phyloP scores from a whole-genome alignment of 2,329 filamentous ascomycete species.

The Cytospora schulzeri region DNA sequence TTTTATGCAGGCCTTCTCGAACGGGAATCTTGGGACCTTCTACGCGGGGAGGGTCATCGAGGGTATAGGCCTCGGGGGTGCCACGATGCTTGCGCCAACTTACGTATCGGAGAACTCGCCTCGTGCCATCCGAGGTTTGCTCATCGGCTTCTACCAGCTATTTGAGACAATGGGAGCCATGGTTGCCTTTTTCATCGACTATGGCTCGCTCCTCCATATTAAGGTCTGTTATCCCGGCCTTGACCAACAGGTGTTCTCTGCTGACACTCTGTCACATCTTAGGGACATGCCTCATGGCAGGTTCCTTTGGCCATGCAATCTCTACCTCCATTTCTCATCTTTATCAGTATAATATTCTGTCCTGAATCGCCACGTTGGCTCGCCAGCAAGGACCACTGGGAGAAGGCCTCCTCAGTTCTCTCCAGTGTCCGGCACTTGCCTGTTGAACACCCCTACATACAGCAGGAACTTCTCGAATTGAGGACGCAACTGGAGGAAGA shows the following conservation, averaged over 20 bases:
- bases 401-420: conserved; percentile 46
- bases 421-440: conserved; percentile 40
- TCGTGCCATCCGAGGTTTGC: conserved; percentile 46
- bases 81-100: conserved; percentile 47
- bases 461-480: conserved; percentile 38
- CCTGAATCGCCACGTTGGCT: conserved; percentile 67
- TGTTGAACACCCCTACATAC: conserved; percentile 40
- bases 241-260: background rate
- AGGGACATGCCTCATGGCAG: conserved; percentile 26
- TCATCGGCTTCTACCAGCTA: conserved; percentile 49
- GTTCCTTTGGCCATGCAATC: conserved; percentile 65
- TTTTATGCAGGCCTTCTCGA: conserved; percentile 61
- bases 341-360: conserved; percentile 62
- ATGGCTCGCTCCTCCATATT: conserved; percentile 46
- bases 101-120: conserved; percentile 50
- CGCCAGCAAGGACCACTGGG: conserved; percentile 65
- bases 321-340: conserved; percentile 61
- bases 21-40: conserved; percentile 59
- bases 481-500: conserved; percentile 36
- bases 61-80: conserved; percentile 48
- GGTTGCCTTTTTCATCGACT: conserved; percentile 55
- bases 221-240: conserved; percentile 10
- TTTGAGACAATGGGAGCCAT: conserved; percentile 48
- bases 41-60: conserved; percentile 62
- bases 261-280: background rate